Base-by-base conservation (phyloP, 1,284 basidiomycete genomes). In the Melampsora abietis-canadensis region DNA sequence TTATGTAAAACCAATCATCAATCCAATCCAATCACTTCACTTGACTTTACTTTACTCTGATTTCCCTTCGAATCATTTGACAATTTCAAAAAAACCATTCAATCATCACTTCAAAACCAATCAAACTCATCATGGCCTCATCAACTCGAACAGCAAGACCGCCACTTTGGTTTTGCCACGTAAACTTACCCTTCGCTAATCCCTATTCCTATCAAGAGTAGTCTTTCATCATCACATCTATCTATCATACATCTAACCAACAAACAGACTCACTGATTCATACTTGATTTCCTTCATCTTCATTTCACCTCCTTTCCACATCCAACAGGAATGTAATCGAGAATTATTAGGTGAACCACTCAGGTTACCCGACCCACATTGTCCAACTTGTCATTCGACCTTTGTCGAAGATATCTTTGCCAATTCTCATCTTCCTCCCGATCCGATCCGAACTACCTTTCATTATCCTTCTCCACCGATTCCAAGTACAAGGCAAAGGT, bases 331-430 rank as follows among this genome's bases (percentile, higher is more conserved):
- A 64, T 64, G 62, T 46, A 37, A 64, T 30, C 62, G 40, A n/a
- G 62, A 64, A 64, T 1, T 40, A 40, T 12, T 40, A 40, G 21
- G 34, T 48, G 48, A 46, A 27, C 70, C 70, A 12, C n/a, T 61
- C 57, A 37, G 61, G 7, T 30, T 60, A n/a, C 64, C 64, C 17
- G 70, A 74, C n/a, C 70, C 70, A 34, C 63, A 66, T 21, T 74
- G 70, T 40, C 17, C 44, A 6, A 47, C 30, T 44, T 74, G 70
- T 40, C 54, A 66, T 30, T 66, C 63, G 21, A 74, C 63, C 51
- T 74, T 74, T 66, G 70, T 74, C 5, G 70, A 74, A 66, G 70
- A 74, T n/a, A 4, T 74, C 34, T n/a, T 12, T 8, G 24, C 30
- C 14, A 12, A 54, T 27, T 8, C n/a, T 5, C n/a, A n/a, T 54